Base-by-base conservation (phyloP, 352 stramenopile genomes). In the Peronosclerospora sorghi region DNA sequence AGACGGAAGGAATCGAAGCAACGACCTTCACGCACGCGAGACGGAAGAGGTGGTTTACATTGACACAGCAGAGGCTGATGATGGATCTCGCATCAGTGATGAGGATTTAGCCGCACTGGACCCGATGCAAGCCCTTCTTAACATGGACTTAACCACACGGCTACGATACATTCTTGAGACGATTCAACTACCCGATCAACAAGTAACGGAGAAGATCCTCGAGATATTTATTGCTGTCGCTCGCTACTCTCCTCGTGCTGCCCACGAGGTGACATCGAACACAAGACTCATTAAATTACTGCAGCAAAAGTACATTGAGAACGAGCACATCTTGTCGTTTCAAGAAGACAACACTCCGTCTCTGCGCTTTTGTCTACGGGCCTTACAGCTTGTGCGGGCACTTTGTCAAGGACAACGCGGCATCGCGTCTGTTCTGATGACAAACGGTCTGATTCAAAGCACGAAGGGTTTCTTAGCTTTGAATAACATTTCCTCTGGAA, bases 401-500 rank as follows among this genome's bases (percentile, higher is more conserved):
- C 48, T 83, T 14, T 75, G 68, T n/a, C 68, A 80, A 39, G 64
- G 62, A 0, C 60, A 76, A 20, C 68, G 71, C 1, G 55, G 54
- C 6, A 48, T 73, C 3, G 71, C 68, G 19, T 49, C 48, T 4
- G 35, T 51, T 5, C 37, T 83, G 10, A 62, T 80, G 18, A 32
- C 43, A 2, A 73, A 49, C 19, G 68, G 68, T 4, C 20, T 79
- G 15, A 73, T 81, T 42, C 71, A 83, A 24, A 70, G 60, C 26
- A 81, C 66, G 0, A 80, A 81, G 45, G 65, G 68, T 3, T 77
- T 83, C 24, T 35, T 83, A 2, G 71, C 71, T 2, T 26, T 82
- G 3, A 54, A 69, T 28, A 51, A 64, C 27, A 53, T 35, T n/a
- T n/a, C n/a, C n/a, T 21, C 49, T 14, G 54, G 37, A 13, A 35